Evolutionary conservation across 495 filamentous ascomycete species (phyloP).

Genomic region (Aspergillus heteromorphus): DNA sequence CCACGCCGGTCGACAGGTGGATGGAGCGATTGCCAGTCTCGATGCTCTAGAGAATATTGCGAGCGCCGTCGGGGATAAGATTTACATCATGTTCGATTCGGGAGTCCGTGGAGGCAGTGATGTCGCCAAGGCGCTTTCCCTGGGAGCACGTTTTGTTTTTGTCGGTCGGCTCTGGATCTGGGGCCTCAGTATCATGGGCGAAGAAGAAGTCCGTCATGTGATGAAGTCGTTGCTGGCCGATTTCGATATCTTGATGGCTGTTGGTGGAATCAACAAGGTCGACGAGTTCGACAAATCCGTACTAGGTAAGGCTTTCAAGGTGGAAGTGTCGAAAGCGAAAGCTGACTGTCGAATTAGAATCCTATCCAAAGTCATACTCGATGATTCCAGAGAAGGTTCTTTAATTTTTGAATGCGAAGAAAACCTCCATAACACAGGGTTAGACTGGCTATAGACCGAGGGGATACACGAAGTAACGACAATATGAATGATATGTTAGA

Average conservation of each 20-base stretch:
- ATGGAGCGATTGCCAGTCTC: conserved; percentile 54
- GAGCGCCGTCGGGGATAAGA: conserved; percentile 43
- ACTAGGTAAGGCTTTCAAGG: conserved; percentile 24
- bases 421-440: no score
- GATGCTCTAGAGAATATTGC: conserved; percentile 59
- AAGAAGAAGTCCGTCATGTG: conserved; percentile 58
- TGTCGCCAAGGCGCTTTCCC: conserved; percentile 56
- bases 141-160: conserved; percentile 61
- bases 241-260: conserved; percentile 61
- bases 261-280: conserved; percentile 54
- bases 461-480: not conserved
- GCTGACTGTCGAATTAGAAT: conserved; percentile 26
- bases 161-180: conserved; percentile 60
- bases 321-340: not conserved
- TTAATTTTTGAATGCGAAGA: not conserved
- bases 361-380: conserved; percentile 37
- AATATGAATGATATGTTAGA: not conserved
- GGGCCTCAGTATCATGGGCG: conserved; percentile 54
- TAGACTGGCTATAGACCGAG: no score
- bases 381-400: conserved; percentile 36
- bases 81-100: conserved; percentile 57
- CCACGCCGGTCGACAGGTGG: conserved; percentile 58
- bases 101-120: conserved; percentile 54
- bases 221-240: conserved; percentile 56
- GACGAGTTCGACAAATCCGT: conserved; percentile 43